Conservation (phyloP, 768 basidiomycete species). For the Tylopilus plumbeoviolaceoides region DNA sequence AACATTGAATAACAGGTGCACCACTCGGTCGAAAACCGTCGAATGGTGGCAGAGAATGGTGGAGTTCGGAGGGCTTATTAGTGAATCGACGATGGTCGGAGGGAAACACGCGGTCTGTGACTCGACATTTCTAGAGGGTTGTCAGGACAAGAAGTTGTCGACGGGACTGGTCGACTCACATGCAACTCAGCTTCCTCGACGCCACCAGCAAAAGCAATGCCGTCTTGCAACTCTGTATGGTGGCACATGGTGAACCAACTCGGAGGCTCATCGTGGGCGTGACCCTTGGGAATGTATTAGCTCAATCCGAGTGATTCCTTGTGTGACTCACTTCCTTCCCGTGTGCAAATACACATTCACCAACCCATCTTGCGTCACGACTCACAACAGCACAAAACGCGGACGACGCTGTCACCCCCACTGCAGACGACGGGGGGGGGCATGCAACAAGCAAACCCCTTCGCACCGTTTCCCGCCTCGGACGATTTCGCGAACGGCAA, state of each 20-base stretch:
- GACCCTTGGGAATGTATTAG: no score
- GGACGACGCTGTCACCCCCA: constrained; percentile 60
- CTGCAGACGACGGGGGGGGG: constrained; percentile 61
- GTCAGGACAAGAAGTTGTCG: constrained; percentile 5
- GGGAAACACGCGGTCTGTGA: constrained; percentile 61
- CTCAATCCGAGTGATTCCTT: background rate
- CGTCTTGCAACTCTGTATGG: constrained; percentile 62
- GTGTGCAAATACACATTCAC: constrained; percentile 82
- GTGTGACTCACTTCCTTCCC: constrained; percentile 65
- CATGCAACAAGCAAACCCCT: constrained; percentile 17
- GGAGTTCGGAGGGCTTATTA: constrained; percentile 56
- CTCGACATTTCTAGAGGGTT: constrained; percentile 67
- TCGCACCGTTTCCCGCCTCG: constrained; percentile 14
- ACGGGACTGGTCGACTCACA: constrained; percentile 42
- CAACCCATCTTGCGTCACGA: constrained; percentile 71
- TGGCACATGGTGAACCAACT: constrained; percentile 65
- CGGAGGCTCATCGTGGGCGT: constrained; percentile 73
- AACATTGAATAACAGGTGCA: constrained; percentile 58
- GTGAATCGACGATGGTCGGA: constrained; percentile 55
- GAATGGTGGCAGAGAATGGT: constrained; percentile 64
- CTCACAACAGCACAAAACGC: constrained; percentile 75
- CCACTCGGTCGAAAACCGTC: constrained; percentile 88
- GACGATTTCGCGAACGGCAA: constrained; percentile 54
- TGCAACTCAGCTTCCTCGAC: constrained; percentile 67
- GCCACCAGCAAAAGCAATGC: constrained; percentile 71